Base-by-base conservation (phyloP, 345 rosid genomes). In the Eucalyptus caleyi region DNA sequence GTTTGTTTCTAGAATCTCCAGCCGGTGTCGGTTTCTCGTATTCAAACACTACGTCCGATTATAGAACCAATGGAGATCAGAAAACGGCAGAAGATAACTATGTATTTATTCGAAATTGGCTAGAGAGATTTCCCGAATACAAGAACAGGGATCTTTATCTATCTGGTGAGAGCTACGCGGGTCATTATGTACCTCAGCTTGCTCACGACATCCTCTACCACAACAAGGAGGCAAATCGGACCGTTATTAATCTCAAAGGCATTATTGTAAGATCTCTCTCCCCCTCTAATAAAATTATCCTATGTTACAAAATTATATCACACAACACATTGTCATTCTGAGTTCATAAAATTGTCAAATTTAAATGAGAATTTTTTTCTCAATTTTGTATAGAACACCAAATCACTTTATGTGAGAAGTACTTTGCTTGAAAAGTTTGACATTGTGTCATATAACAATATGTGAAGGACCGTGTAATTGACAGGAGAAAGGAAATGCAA, bases 1-100 rank as follows among this genome's bases (percentile, higher is more conserved):
- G 95, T 97, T 62, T 95, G 90, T 96, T 97, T 90, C 72, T 97
- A 37, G 99, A 97, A 91, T 95, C 98, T 4, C 99, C 99, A 2
- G 98, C 98, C 2, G 98, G 99, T 14, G 97, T 97, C 4, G 99
- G 99, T 32, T 97, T 94, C 93, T 96, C 98, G 1, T 97, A 97
- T 93, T 94, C 99, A 3, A 97, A 97, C 89, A 94, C 89, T 32
- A 92, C 97, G 16, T 91, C 95, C 4, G 98, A 95, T 85, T 92
- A 95, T 37, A 50, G 49, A 2, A 54, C 91, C 6, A 94, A 88
- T 50, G 99, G 99, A 10, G 97, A 97, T 82, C 90, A 92, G 62
- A 90, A 80, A 32, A 97, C 99, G 27, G 97, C 97, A 0, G 92
- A 86, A 7, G 98, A 97, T 26, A 97, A 95, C 89, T 95, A 92